Conservation (phyloP, 1,284 basidiomycete species). For the Trichosporon coremiiforme region DNA sequence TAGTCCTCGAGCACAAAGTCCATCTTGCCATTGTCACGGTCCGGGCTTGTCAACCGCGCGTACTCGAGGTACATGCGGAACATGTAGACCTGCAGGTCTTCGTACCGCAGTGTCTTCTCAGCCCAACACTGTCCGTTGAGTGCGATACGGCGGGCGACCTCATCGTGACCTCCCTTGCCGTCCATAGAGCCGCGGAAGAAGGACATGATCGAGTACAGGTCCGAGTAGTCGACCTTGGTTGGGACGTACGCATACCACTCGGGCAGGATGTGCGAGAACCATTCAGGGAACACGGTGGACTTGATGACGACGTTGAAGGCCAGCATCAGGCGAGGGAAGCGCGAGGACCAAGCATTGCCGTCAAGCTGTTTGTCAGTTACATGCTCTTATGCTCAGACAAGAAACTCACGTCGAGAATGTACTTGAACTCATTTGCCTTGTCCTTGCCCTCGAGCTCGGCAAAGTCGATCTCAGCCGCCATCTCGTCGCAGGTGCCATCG, state of each 20-base stretch:
- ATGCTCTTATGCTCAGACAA: no score
- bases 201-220: constrained; percentile 56
- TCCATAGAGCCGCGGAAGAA: constrained; percentile 56
- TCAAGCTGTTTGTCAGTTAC: constrained; percentile 38
- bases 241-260: constrained; percentile 58
- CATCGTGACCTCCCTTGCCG: constrained; percentile 55
- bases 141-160: constrained; percentile 56
- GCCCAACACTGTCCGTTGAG: constrained; percentile 59
- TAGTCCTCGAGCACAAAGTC: constrained; percentile 36
- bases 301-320: constrained; percentile 56
- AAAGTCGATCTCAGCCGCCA: constrained; percentile 53
- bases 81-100: constrained; percentile 57
- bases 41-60: constrained; percentile 60
- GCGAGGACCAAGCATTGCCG: constrained; percentile 56
- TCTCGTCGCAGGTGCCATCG: constrained; percentile 56
- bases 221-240: constrained; percentile 57
- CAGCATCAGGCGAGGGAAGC: constrained; percentile 57
- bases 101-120: constrained; percentile 54
- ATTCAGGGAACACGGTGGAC: constrained; percentile 57
- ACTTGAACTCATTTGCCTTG: constrained; percentile 55
- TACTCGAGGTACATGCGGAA: constrained; percentile 62
- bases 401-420: constrained; percentile 51
- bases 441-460: constrained; percentile 49
- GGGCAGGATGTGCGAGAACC: constrained; percentile 55
- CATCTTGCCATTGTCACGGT: constrained; percentile 59